Evolutionary conservation across 345 rosid species (phyloP), one percentile per base, ranked within the genome.

Genomic region (Adansonia digitata): DNA sequence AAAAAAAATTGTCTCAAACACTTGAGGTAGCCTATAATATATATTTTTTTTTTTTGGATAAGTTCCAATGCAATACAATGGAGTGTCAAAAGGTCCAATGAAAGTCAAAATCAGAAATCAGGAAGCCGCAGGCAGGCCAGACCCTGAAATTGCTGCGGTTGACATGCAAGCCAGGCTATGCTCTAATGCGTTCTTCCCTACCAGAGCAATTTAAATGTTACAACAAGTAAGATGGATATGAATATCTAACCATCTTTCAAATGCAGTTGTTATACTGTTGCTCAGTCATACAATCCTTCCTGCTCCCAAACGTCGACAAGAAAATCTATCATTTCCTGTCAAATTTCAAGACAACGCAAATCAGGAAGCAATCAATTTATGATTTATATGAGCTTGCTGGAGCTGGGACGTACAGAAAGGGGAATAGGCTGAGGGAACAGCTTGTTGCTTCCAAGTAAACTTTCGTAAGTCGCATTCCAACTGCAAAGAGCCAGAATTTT

Each of bases 321-420:
- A 85, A 91, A 94, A 82, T 91, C 96, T 45, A 90, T 92, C 98
- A 94, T 94, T 84, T 91, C 98, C 98, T 93, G 89, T 31, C 74
- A 74, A 34, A 43, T 65, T 70, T 46, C 49, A 69, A 5, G 42
- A 78, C 75, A 52, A 17, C 7, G 0, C 5, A 34, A 49, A 74
- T 72, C 9, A 49, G 56, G 18, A 37, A 42, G 14, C 35, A 53
- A 3, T 2, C 9, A 46, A 12, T 49, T 63, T 49, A 37, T 49
- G 35, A 60, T 63, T n/a, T 20, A 2, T 63, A 57, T 10, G 40
- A 73, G 43, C 42, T 17, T 11, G 43, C 57, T 42, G 27, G 43
- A 24, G 64, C 13, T n/a, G 63, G 34, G 42, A 62, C 93, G 83
- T 88, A 92, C 97, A 68, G 90, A 68, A 37, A 92, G 95, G 68